These are phyloP conservation scores for Geotrichum aggregatum DNA, from an alignment of 1,139 yeast genomes.

Conservation along the genomic window DNA sequence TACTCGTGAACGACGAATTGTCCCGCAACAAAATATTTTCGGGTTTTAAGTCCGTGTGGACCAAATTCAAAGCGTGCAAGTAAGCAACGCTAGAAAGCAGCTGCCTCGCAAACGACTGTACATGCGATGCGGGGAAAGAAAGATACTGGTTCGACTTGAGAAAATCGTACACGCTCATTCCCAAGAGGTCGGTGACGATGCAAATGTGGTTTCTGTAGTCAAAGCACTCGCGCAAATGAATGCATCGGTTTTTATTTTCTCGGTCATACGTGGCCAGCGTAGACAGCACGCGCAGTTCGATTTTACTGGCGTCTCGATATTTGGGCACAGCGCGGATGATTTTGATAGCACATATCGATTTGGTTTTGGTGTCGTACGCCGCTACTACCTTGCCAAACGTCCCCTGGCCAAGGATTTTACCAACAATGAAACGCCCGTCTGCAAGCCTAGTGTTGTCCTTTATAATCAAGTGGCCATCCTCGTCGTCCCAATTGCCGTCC, in stretches of 20 bases:
- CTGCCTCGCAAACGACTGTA: conserved; percentile 85
- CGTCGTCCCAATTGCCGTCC: conserved; percentile 7
- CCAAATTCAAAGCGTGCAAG: conserved; percentile 80
- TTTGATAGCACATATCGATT: conserved; percentile 79
- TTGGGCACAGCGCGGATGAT: conserved; percentile 57
- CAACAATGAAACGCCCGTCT: conserved; percentile 45
- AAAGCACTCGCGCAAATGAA: conserved; percentile 82
- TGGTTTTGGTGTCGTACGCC: conserved; percentile 46
- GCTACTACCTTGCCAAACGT: conserved; percentile 91
- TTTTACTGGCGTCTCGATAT: conserved; percentile 45
- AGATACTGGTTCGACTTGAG: conserved; percentile 62
- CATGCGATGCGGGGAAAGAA: conserved; percentile 76
- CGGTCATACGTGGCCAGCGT: conserved; percentile 69
- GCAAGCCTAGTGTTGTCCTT: conserved; percentile 27
- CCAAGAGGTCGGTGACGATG: conserved; percentile 82
- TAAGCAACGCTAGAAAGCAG: conserved; percentile 80
- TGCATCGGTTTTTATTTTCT: conserved; percentile 52
- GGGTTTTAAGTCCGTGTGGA: conserved; percentile 94
- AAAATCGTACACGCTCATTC: conserved; percentile 84
- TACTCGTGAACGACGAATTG: conserved; percentile 11
- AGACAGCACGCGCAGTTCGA: conserved; percentile 65
- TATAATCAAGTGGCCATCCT: conserved; percentile 13
- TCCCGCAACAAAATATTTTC: conserved; percentile 75
- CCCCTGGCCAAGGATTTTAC: conserved; percentile 74
- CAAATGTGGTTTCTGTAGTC: conserved; percentile 94